These are phyloP conservation scores for Claviceps humidiphila DNA, from an alignment of 2,329 filamentous ascomycete genomes.

Conservation along the genomic window DNA sequence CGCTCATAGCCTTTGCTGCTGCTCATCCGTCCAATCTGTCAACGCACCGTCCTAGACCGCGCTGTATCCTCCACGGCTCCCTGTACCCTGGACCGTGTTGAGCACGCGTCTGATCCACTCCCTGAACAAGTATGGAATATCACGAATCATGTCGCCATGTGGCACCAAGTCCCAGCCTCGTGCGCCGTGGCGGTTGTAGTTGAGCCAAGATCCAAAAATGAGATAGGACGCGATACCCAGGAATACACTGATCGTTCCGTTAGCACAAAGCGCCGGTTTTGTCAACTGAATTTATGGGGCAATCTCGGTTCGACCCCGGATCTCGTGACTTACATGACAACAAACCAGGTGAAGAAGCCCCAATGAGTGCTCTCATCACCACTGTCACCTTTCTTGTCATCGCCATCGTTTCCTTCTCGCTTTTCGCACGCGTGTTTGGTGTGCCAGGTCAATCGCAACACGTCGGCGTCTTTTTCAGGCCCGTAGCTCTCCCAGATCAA, in stretches of 20 bases:
- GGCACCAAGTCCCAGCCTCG: slow-evolving; percentile 90
- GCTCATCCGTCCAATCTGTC: not conserved
- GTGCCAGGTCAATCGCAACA: slow-evolving; percentile 68
- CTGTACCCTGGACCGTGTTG: slow-evolving; percentile 71
- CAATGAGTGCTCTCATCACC: slow-evolving; percentile 46
- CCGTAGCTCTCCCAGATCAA: slow-evolving; percentile 68
- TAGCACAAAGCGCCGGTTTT: not conserved
- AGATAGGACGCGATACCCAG: slow-evolving; percentile 76
- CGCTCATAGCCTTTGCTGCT: not conserved
- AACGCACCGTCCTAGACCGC: slow-evolving; percentile 50
- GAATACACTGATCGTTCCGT: slow-evolving; percentile 50
- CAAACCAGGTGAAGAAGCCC: slow-evolving; percentile 97
- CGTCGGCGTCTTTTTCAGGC: slow-evolving; percentile 39
- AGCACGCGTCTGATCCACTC: slow-evolving; percentile 73
- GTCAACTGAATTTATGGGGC: too few relatives aligned
- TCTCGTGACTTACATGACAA: slow-evolving; percentile 63
- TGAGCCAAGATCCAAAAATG: slow-evolving; percentile 96
- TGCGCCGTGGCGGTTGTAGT: slow-evolving; percentile 93
- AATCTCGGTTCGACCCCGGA: not conserved
- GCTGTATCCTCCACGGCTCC: slow-evolving; percentile 82
- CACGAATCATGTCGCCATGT: slow-evolving; percentile 82
- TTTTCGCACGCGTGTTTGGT: slow-evolving; percentile 76
- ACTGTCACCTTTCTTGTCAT: slow-evolving; percentile 25
- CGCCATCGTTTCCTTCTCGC: slow-evolving; percentile 27
- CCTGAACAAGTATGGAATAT: slow-evolving; percentile 82